Evolutionary conservation across 2,329 filamentous ascomycete species (phyloP).

Genomic region (Beauveria caledonica): DNA sequence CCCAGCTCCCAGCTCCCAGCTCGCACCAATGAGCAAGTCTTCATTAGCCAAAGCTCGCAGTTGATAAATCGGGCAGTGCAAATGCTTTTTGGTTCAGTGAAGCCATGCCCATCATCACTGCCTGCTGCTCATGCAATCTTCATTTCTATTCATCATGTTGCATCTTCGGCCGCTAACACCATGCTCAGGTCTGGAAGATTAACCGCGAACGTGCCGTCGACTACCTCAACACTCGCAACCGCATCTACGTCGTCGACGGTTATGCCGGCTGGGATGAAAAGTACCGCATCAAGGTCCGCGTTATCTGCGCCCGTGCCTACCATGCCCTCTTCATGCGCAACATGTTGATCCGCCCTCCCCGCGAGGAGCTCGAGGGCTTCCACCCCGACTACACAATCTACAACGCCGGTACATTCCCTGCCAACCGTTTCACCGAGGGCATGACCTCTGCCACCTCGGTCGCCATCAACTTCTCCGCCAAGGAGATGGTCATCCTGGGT

Average conservation of each 20-base stretch:
- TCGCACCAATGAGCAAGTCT: conserved; percentile 3
- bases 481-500: conserved; percentile 99
- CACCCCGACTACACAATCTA: conserved; percentile 99
- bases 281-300: conserved; percentile 94
- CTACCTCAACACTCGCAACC: conserved; percentile 97
- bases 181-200: conserved; percentile 88
- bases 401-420: conserved; percentile 97
- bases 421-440: conserved; percentile 93
- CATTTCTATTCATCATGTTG: too few relatives aligned
- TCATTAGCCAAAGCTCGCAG: conserved; percentile 7
- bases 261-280: conserved; percentile 98
- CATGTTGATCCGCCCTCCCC: conserved; percentile 94
- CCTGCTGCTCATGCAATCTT: neutral
- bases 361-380: conserved; percentile 92
- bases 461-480: conserved; percentile 97
- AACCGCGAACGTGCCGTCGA: conserved; percentile 98
- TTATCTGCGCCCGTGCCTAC: conserved; percentile 97
- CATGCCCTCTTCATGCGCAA: conserved; percentile 99
- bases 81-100: neutral
- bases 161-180: conserved; percentile 21
- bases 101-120: neutral
- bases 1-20: neutral
- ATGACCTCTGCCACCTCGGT: conserved; percentile 99
- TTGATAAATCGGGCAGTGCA: conserved; percentile 1
- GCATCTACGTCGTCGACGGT: conserved; percentile 97